Percentiles rank a stretch among this genome's conserved stretches.
phyloP scores from a whole-genome alignment of 768 basidiomycete genomes.

The Trametes cubensis region DNA sequence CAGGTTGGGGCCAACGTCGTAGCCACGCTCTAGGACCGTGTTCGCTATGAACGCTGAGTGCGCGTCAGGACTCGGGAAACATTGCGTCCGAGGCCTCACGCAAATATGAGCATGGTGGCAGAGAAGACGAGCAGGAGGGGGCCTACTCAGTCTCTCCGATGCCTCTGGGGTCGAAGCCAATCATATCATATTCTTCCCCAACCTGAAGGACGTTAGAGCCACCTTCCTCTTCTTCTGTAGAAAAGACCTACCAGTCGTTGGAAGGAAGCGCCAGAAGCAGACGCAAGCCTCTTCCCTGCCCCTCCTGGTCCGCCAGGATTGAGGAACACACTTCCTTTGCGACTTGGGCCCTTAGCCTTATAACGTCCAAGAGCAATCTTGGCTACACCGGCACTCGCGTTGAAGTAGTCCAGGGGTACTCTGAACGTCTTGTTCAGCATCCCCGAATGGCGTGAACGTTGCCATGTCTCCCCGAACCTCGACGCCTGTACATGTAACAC shows the following conservation, averaged over 20 bases:
- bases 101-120: background rate
- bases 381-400: slow-evolving; percentile 33
- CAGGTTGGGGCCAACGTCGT: slow-evolving; percentile 32
- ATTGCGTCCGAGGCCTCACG: slow-evolving; percentile 32
- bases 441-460: too few species aligned
- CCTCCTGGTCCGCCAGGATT: slow-evolving; percentile 40
- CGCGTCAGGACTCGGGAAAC: slow-evolving; percentile 30
- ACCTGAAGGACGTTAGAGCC: slow-evolving; percentile 13
- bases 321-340: slow-evolving; percentile 36
- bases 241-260: slow-evolving; percentile 22
- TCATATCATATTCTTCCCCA: slow-evolving; percentile 32
- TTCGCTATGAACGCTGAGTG: slow-evolving; percentile 32
- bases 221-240: too few species aligned
- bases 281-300: slow-evolving; percentile 24
- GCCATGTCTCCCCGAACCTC: too few species aligned
- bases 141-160: slow-evolving; percentile 37
- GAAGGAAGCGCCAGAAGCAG: slow-evolving; percentile 10
- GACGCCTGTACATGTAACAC: background rate
- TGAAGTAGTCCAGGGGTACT: slow-evolving; percentile 38
- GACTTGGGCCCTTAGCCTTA: slow-evolving; percentile 28
- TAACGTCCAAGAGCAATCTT: slow-evolving; percentile 36
- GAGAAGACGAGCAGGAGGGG: too few species aligned
- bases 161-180: slow-evolving; percentile 38
- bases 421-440: slow-evolving; percentile 16
- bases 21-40: slow-evolving; percentile 32